Evolutionary conservation across 345 rosid genomes (phyloP).

Genomic region (Bretschneidera sinensis): DNA sequence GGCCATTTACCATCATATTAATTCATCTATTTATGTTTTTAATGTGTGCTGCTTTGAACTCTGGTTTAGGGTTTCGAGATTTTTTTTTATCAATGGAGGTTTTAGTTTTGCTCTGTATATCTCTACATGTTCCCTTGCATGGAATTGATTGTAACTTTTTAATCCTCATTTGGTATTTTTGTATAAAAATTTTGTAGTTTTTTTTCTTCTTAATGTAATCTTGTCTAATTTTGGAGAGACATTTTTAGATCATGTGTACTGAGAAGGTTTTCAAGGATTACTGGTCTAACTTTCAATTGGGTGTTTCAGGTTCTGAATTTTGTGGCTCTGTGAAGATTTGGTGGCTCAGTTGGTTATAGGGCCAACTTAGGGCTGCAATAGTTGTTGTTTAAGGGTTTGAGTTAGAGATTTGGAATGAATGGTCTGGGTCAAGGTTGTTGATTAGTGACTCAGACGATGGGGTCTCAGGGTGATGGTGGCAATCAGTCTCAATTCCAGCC

Average conservation of each 20-base stretch:
- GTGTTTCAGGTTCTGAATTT: constrained; percentile 3
- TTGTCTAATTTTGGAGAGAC: not conserved
- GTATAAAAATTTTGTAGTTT: not conserved
- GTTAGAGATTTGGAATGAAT: not conserved
- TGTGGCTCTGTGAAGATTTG: not conserved
- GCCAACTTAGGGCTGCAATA: not conserved
- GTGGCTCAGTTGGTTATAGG: not conserved
- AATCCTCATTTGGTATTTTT: not conserved
- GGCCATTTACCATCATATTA: not conserved
- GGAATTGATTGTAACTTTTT: not conserved
- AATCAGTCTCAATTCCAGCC: constrained; percentile 62
- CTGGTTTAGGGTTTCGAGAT: not conserved
- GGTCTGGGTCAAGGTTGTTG: not conserved
- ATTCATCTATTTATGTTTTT: not conserved
- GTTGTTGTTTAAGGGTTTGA: not conserved
- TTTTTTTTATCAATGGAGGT: no score
- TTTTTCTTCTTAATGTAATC: constrained; percentile 2
- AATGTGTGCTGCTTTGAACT: not conserved
- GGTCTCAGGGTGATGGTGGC: constrained; percentile 55
- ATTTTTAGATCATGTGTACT: constrained; percentile 9
- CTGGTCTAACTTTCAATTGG: not conserved
- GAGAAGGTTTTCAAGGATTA: not conserved
- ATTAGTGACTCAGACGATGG: constrained; percentile 40
- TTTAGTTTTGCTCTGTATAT: not conserved
- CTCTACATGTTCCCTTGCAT: no score